Base-by-base conservation (phyloP, 805 yeast species). In the Wickerhamomyces ciferrii region DNA sequence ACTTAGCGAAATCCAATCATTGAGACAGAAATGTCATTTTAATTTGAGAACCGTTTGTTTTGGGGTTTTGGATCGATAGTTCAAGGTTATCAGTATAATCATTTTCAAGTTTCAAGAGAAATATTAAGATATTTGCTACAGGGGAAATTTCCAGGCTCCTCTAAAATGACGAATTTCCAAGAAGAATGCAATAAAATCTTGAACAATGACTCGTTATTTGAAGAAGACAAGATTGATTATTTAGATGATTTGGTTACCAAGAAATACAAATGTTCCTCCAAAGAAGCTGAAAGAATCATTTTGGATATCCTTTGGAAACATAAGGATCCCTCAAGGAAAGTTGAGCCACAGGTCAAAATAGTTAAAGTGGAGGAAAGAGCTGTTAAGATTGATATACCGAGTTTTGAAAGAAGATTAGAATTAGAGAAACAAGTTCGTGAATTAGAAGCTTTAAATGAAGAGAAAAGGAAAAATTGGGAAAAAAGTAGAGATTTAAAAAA, bases 261-360 rank as follows among this genome's bases (percentile, higher is more conserved):
- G 18, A 47, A 53, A 29, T 55, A 49, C 23, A 48, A 45, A 1
- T 43, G 50, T 11, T 45, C 54, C 1, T 39, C 56, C 3, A 53
- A 54, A 17, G 66, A 63, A 21, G 44, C 55, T 6, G 75, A 71
- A 46, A 54, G 67, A 43, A 51, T 66, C 17, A 68, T 69, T 15
- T 56, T 71, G 54, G 74, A 68, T 43, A 64, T 71, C 11, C 48
- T 71, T 46, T 68, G 74, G 72, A 62, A 56, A 25, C 75, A 71
- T 45, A 61, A 67, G 35, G 71, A 67, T 20, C 64, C 65, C 10
- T n/a, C 10, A 5, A 37, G 25, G 17, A 6, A 18, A 20, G 10
- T 3, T 13, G 39, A 37, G 5, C 15, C 39, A 10, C 41, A 44
- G 6, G 50, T 59, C 1, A 51, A 53, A 23, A 56, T 64, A 2